Evolutionary conservation across 805 yeast species (phyloP).

Genomic region (Candida adriatica): DNA sequence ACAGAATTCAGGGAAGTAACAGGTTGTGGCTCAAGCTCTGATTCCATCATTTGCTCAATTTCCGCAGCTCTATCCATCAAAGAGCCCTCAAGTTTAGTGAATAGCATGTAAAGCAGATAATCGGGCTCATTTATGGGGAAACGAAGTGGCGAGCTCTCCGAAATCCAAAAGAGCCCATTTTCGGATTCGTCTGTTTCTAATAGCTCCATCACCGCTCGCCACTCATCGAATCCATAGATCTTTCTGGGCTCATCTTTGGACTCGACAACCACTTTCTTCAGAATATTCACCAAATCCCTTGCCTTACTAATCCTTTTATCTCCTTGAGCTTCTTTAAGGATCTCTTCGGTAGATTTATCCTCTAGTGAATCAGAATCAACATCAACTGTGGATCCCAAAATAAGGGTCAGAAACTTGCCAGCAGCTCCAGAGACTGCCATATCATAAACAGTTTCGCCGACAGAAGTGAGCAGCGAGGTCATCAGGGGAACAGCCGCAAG

Average conservation of each 20-base stretch:
- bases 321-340: constrained; percentile 6
- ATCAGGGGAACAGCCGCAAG: constrained; percentile 78
- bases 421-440: constrained; percentile 18
- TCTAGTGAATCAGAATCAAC: constrained; percentile 12
- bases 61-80: constrained; percentile 4
- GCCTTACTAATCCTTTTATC: constrained; percentile 3
- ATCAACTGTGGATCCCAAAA: constrained; percentile 7
- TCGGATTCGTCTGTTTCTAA: constrained; percentile 19
- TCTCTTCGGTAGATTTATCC: constrained; percentile 11
- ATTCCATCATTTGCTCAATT: constrained; percentile 6
- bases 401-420: constrained; percentile 2
- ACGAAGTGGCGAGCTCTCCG: constrained; percentile 59
- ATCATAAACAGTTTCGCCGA: constrained; percentile 53
- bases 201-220: constrained; percentile 36
- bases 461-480: constrained; percentile 70
- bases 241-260: constrained; percentile 21
- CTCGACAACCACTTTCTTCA: constrained; percentile 12
- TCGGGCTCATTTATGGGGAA: constrained; percentile 65
- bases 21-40: no score
- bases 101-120: constrained; percentile 40
- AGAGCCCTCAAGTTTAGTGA: constrained; percentile 19
- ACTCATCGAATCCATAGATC: constrained; percentile 43
- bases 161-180: constrained; percentile 50
- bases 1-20: no score
- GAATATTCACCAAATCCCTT: constrained; percentile 16